A percentile compares a stretch with the other conserved stretches of the same genome.
Evolutionary conservation across 345 rosid genomes (phyloP).

Genomic region (Dovyalis caffra): DNA sequence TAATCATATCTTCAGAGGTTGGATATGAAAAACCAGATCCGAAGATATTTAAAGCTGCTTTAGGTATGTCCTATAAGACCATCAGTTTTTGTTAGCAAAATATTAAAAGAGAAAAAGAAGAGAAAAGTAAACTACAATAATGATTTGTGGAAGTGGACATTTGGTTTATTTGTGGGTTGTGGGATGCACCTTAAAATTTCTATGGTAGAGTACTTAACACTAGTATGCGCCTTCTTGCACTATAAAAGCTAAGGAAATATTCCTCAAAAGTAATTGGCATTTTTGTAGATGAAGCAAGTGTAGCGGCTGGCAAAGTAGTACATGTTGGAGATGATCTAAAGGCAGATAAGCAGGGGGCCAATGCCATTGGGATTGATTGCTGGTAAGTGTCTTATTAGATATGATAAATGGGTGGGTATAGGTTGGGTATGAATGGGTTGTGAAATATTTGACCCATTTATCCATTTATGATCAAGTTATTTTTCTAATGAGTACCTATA

Average conservation of each 20-base stretch:
- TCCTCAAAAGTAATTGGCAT: not conserved
- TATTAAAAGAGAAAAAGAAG: not conserved
- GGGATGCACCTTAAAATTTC: not conserved
- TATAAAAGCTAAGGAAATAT: not conserved
- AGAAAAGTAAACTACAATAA: not conserved
- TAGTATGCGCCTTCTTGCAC: not conserved
- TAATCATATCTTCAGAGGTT: constrained; percentile 77
- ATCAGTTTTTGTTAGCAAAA: not conserved
- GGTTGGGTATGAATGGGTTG: too few species aligned
- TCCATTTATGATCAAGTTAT: too few species aligned
- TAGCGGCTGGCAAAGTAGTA: constrained; percentile 54
- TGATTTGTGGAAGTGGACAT: not conserved
- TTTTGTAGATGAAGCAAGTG: constrained; percentile 51
- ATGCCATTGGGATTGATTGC: constrained; percentile 67
- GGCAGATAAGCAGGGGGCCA: constrained; percentile 79
- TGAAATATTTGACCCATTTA: too few species aligned
- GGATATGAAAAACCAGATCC: constrained; percentile 84
- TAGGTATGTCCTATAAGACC: constrained; percentile 44
- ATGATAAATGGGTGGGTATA: too few species aligned
- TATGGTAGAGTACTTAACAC: not conserved
- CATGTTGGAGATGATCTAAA: constrained; percentile 78
- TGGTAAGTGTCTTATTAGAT: constrained; percentile 43
- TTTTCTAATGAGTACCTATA: too few species aligned
- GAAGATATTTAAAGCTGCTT: constrained; percentile 65
- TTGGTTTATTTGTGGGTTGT: not conserved